phyloP scores from a whole-genome alignment of 2,329 filamentous ascomycete genomes.

The Whalleya microplaca region DNA sequence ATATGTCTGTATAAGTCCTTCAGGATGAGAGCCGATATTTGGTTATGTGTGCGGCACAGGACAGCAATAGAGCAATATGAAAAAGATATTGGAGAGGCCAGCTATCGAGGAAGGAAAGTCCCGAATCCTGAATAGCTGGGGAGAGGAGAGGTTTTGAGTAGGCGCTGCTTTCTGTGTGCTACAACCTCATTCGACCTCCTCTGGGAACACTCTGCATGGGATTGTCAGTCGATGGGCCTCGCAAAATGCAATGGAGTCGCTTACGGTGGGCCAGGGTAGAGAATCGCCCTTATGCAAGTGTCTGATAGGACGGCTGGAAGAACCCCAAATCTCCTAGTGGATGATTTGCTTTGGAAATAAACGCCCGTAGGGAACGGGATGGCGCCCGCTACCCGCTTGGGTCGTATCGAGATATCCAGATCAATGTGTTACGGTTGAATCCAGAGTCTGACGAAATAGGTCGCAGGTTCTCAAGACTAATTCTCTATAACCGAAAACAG shows the following conservation, averaged over 20 bases:
- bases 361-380: constrained; percentile 47
- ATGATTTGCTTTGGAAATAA: constrained; percentile 49
- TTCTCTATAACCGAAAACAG: constrained; percentile 9
- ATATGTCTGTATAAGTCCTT: constrained; percentile 31
- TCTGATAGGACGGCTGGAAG: constrained; percentile 49
- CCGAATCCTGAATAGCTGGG: constrained; percentile 42
- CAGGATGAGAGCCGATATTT: constrained; percentile 33
- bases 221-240: constrained; percentile 43
- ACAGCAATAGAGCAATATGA: constrained; percentile 43
- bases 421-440: constrained; percentile 28
- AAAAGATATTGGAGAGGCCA: constrained; percentile 55
- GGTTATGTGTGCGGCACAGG: constrained; percentile 29
- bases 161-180: constrained; percentile 41
- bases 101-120: constrained; percentile 54
- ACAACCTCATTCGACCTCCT: constrained; percentile 39
- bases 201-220: constrained; percentile 42
- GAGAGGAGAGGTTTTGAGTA: constrained; percentile 58
- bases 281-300: constrained; percentile 34
- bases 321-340: constrained; percentile 44
- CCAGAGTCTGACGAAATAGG: constrained; percentile 24
- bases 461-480: constrained; percentile 22
- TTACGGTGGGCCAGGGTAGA: constrained; percentile 46
- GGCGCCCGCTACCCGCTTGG: constrained; percentile 37
- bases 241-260: constrained; percentile 44
- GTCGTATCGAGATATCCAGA: constrained; percentile 30